These are phyloP conservation scores for Barnettozyma botsteinii DNA, from an alignment of 805 yeast genomes.

Conservation along the genomic window DNA sequence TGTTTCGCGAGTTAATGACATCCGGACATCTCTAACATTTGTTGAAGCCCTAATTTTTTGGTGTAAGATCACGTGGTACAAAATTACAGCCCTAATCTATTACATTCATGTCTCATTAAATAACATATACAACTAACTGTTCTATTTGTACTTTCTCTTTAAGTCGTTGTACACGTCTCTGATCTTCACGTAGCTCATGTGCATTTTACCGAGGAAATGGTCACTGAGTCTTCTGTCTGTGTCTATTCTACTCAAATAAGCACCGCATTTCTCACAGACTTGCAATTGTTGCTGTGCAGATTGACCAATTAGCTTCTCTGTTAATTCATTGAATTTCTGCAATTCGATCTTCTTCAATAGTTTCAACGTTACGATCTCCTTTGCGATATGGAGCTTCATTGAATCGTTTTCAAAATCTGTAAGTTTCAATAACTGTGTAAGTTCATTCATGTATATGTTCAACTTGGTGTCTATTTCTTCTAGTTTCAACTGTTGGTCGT, in stretches of 20 bases:
- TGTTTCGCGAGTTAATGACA: too few species aligned
- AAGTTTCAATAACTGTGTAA: slow-evolving; percentile 47
- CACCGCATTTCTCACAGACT: slow-evolving; percentile 87
- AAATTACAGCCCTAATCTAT: neutral
- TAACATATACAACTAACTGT: neutral
- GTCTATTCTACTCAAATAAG: slow-evolving; percentile 77
- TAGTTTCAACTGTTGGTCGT: slow-evolving; percentile 47
- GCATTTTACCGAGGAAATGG: slow-evolving; percentile 85
- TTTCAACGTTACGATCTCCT: slow-evolving; percentile 36
- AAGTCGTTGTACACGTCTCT: slow-evolving; percentile 36
- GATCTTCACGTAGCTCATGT: slow-evolving; percentile 75
- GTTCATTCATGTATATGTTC: slow-evolving; percentile 46
- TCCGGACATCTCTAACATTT: neutral
- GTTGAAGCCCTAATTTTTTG: neutral
- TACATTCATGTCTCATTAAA: too few species aligned
- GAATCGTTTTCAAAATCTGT: slow-evolving; percentile 26
- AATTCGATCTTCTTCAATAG: slow-evolving; percentile 48
- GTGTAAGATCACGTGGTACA: neutral
- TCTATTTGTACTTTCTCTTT: slow-evolving; percentile 13
- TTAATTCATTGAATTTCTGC: slow-evolving; percentile 49
- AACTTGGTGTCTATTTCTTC: slow-evolving; percentile 55
- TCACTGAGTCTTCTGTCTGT: slow-evolving; percentile 85
- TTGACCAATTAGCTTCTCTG: slow-evolving; percentile 67
- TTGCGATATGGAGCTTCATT: slow-evolving; percentile 3
- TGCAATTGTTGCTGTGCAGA: slow-evolving; percentile 86